Conservation (phyloP, 768 basidiomycete species). For the Leccinellum rugosiceps region DNA sequence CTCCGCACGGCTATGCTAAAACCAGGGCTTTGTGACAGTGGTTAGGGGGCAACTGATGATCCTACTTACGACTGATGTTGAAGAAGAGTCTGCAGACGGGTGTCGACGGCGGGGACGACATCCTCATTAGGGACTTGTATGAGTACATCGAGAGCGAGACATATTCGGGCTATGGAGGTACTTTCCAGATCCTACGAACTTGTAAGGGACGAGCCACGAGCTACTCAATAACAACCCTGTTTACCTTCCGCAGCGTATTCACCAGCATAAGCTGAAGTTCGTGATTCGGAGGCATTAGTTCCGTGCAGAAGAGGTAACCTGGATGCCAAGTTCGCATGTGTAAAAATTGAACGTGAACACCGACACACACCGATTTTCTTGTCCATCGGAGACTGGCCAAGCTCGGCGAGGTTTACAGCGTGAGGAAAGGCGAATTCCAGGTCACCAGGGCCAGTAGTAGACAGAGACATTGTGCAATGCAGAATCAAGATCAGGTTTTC, state of each 20-base stretch:
- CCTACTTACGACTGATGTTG: slow-evolving; percentile 73
- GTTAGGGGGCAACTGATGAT: slow-evolving; percentile 21
- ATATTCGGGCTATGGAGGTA: slow-evolving; percentile 50
- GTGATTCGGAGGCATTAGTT: slow-evolving; percentile 65
- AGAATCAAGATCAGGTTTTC: slow-evolving; percentile 67
- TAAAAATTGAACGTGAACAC: background rate
- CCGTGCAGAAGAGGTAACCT: slow-evolving; percentile 80
- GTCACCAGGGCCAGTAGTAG: slow-evolving; percentile 39
- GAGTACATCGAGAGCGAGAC: slow-evolving; percentile 69
- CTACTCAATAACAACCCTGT: background rate
- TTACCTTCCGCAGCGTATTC: slow-evolving; percentile 80
- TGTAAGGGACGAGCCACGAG: slow-evolving; percentile 3
- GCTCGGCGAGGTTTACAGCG: slow-evolving; percentile 75
- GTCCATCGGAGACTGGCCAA: slow-evolving; percentile 55
- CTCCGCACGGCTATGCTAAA: slow-evolving; percentile 56
- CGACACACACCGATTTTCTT: slow-evolving; percentile 61
- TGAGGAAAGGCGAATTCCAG: slow-evolving; percentile 73
- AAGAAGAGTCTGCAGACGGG: slow-evolving; percentile 60
- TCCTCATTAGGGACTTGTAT: slow-evolving; percentile 60
- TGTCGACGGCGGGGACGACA: slow-evolving; percentile 72
- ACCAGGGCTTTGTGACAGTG: slow-evolving; percentile 5
- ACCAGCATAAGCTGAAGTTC: slow-evolving; percentile 81
- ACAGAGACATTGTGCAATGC: slow-evolving; percentile 59
- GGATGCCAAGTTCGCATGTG: slow-evolving; percentile 3
- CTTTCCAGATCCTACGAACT: slow-evolving; percentile 66